Percentiles rank a stretch among this genome's conserved stretches.
phyloP scores from a whole-genome alignment of 148 eudicot species.

The Chenopodium suecicum region DNA sequence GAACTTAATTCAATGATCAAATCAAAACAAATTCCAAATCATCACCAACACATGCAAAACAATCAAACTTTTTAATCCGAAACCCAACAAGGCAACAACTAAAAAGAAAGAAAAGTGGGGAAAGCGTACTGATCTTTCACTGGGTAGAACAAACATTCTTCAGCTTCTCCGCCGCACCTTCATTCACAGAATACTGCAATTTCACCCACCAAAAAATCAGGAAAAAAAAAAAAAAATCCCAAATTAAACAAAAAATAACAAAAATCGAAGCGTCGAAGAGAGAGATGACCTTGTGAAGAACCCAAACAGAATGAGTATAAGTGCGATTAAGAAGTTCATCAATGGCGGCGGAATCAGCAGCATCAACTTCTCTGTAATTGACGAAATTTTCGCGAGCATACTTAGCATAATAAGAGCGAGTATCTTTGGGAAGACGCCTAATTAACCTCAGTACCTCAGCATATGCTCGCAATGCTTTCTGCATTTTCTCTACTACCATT shows the following conservation, averaged over 20 bases:
- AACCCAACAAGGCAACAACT: neutral
- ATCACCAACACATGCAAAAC: neutral
- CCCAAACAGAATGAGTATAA: conserved; percentile 74
- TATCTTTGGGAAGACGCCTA: conserved; percentile 67
- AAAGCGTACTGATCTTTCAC: conserved; percentile 8
- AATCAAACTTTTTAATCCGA: neutral
- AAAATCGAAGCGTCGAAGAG: neutral
- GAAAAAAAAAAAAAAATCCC: conserved; percentile 1
- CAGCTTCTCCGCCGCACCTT: conserved; percentile 62
- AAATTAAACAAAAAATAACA: neutral
- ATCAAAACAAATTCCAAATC: neutral
- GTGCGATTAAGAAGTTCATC: conserved; percentile 70
- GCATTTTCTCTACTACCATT: conserved; percentile 44
- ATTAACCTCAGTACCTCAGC: conserved; percentile 77
- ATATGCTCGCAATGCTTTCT: conserved; percentile 61
- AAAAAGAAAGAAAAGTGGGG: neutral
- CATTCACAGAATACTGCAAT: conserved; percentile 68
- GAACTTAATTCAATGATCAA: neutral
- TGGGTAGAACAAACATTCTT: conserved; percentile 50
- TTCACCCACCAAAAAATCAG: neutral
- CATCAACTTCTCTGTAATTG: conserved; percentile 67
- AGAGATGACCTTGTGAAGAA: conserved; percentile 62
- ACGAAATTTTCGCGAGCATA: conserved; percentile 94
- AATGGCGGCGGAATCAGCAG: conserved; percentile 47
- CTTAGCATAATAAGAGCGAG: conserved; percentile 73